These are phyloP conservation scores for Pelargonium citronellum DNA, from an alignment of 441 rosid species.

Conservation along the genomic window DNA sequence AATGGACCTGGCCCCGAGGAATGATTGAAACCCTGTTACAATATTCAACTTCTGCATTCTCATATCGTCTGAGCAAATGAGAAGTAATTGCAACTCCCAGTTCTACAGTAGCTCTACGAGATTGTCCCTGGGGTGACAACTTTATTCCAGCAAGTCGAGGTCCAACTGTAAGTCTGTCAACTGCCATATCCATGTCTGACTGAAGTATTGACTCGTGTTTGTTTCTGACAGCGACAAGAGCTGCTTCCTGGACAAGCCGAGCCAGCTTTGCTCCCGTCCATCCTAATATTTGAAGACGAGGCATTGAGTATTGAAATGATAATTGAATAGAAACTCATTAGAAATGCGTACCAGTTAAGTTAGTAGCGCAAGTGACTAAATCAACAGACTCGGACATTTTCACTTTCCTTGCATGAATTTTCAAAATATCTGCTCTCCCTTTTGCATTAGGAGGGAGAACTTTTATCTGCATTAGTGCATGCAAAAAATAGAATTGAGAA, in stretches of 20 bases:
- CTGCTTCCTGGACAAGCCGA: slow-evolving; percentile 89
- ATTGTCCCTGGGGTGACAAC: slow-evolving; percentile 78
- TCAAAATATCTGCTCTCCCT: slow-evolving; percentile 74
- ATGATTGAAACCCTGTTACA: slow-evolving; percentile 83
- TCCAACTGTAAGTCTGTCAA: slow-evolving; percentile 87
- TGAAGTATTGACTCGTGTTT: slow-evolving; percentile 61
- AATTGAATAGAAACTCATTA: slow-evolving; percentile 15
- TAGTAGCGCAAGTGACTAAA: slow-evolving; percentile 68
- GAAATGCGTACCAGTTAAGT: slow-evolving; percentile 66
- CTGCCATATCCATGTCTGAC: slow-evolving; percentile 87
- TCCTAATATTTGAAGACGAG: slow-evolving; percentile 38
- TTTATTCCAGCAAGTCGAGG: slow-evolving; percentile 73
- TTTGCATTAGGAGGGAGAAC: slow-evolving; percentile 89
- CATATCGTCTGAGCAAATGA: slow-evolving; percentile 68
- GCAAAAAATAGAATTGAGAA: slow-evolving; percentile 11
- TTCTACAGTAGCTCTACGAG: slow-evolving; percentile 87
- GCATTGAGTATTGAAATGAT: slow-evolving; percentile 14
- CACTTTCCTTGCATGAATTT: slow-evolving; percentile 84
- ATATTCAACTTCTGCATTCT: slow-evolving; percentile 66
- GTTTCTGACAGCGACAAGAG: slow-evolving; percentile 89
- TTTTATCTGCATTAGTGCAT: slow-evolving; percentile 49
- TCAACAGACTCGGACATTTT: slow-evolving; percentile 87
- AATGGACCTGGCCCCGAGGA: slow-evolving; percentile 79
- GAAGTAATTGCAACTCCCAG: slow-evolving; percentile 81
- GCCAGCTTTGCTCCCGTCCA: slow-evolving; percentile 93